Conservation (phyloP, 2,329 filamentous ascomycete species). For the Stagonosporopsis rhizophila region DNA sequence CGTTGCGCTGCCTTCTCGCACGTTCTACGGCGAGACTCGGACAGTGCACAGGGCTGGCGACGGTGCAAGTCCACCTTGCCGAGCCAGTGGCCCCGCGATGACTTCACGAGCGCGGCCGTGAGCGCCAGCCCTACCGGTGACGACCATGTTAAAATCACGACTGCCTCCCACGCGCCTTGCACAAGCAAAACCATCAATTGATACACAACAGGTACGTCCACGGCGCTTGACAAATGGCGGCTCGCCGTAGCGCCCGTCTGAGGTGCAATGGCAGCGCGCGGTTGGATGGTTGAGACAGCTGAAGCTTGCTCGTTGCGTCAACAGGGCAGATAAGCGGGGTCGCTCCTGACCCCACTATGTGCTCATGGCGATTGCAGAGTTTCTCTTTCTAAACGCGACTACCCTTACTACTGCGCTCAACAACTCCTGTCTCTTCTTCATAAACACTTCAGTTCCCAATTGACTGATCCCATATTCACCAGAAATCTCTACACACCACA, state of each 20-base stretch:
- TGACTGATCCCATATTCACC: conserved; percentile 16
- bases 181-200: conserved; percentile 11
- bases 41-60: conserved; percentile 22
- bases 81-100: conserved; percentile 41
- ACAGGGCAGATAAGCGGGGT: conserved; percentile 4
- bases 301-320: conserved; percentile 19
- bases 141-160: conserved; percentile 16
- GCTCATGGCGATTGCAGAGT: conserved; percentile 16
- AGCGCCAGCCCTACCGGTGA: conserved; percentile 26
- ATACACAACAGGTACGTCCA: conserved; percentile 13
- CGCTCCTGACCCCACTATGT: conserved; percentile 18
- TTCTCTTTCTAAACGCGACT: conserved; percentile 23
- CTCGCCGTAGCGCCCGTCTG: conserved; percentile 5
- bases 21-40: conserved; percentile 45
- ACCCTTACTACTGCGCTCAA: conserved; percentile 25
- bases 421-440: conserved; percentile 11
- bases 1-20: conserved; percentile 20
- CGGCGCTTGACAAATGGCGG: conserved; percentile 9
- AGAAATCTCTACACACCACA: conserved; percentile 15
- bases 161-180: conserved; percentile 47
- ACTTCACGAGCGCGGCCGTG: conserved; percentile 48
- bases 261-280: conserved; percentile 1
- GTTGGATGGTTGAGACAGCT: conserved; percentile 12
- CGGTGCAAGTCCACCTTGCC: conserved; percentile 31
- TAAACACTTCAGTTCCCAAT: conserved; percentile 16